Conservation (phyloP, 257 asterid species). For the Solanum dulcamara region DNA sequence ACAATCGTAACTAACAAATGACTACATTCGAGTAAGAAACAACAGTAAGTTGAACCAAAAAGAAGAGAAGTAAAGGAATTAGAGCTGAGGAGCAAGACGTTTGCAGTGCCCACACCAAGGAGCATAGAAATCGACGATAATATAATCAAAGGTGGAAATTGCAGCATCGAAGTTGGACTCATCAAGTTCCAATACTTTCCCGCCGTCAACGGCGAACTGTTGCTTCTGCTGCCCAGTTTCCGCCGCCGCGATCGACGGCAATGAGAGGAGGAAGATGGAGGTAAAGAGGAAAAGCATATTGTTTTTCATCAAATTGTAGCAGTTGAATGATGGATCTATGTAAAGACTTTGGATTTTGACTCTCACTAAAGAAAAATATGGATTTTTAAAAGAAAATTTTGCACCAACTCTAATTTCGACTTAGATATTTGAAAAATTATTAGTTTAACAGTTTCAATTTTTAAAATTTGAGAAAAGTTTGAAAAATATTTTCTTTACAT, state of each 20-base stretch:
- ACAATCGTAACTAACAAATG: background rate
- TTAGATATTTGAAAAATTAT: background rate
- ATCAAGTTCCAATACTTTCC: conserved; percentile 69
- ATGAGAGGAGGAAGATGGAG: background rate
- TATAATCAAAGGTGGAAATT: conserved; percentile 61
- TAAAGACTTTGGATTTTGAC: no score
- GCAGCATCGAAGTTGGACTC: conserved; percentile 80
- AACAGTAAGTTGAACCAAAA: background rate
- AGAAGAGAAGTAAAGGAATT: background rate
- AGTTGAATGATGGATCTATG: background rate
- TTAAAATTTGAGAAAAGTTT: no score
- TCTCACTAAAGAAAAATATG: no score
- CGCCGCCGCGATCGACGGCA: background rate
- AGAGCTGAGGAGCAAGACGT: conserved; percentile 90
- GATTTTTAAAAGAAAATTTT: background rate
- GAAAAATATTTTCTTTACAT: no score
- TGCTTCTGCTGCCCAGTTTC: background rate
- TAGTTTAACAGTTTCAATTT: background rate
- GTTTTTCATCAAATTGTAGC: background rate
- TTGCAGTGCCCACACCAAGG: conserved; percentile 99
- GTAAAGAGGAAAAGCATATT: background rate
- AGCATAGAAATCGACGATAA: conserved; percentile 87
- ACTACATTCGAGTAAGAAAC: background rate
- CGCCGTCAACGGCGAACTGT: conserved; percentile 44
- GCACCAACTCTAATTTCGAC: background rate